Evolutionary conservation across 2,329 filamentous ascomycete species (phyloP).

Genomic region (Phoma herbarum): DNA sequence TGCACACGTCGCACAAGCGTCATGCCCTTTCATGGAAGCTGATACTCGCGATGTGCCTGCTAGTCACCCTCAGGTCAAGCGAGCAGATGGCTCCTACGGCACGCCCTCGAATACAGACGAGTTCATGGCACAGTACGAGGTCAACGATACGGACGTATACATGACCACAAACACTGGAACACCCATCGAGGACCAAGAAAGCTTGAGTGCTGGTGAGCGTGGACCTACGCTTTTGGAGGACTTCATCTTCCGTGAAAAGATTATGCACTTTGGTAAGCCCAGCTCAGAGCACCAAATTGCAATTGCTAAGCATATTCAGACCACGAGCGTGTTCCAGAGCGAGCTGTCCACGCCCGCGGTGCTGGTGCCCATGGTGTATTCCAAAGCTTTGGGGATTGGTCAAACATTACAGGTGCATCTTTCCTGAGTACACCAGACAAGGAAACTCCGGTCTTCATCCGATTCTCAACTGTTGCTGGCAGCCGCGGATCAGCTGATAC

Average conservation of each 20-base stretch:
- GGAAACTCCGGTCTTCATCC: constrained; percentile 71
- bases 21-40: constrained; percentile 50
- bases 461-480: constrained; percentile 78
- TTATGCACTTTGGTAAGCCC: constrained; percentile 30
- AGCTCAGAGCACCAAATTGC: neutral
- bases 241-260: constrained; percentile 75
- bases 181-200: constrained; percentile 72
- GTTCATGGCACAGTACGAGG: constrained; percentile 48
- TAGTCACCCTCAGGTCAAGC: constrained; percentile 41
- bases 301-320: constrained; percentile 9
- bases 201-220: constrained; percentile 71
- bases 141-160: constrained; percentile 48
- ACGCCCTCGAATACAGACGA: constrained; percentile 39
- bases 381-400: constrained; percentile 70
- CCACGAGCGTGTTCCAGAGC: constrained; percentile 68
- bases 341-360: constrained; percentile 74
- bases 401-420: constrained; percentile 73
- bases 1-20: constrained; percentile 33
- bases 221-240: constrained; percentile 76
- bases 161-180: constrained; percentile 72
- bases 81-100: constrained; percentile 30
- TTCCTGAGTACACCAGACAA: constrained; percentile 68
- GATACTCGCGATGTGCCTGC: constrained; percentile 41
- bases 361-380: constrained; percentile 75
- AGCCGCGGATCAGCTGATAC: constrained; percentile 74